These are phyloP conservation scores for Boletus semigastroideus DNA, from an alignment of 1,284 basidiomycete genomes.

Conservation along the genomic window DNA sequence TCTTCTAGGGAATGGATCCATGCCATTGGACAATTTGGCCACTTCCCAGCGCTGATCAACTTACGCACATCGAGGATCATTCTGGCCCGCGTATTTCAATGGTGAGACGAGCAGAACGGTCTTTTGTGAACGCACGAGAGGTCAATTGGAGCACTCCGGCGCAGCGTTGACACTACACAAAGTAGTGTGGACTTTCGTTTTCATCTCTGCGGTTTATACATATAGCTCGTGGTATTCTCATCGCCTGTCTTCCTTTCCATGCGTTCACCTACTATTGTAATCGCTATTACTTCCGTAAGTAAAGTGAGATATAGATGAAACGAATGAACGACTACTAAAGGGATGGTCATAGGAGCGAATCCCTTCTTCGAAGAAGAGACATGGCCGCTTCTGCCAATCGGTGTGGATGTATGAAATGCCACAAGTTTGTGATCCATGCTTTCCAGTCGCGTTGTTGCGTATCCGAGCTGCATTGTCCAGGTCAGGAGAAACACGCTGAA, in stretches of 20 bases:
- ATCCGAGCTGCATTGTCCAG: conserved; percentile 3
- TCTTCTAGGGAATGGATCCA: not conserved
- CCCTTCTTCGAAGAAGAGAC: conserved; percentile 14
- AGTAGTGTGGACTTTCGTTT: too few relatives aligned
- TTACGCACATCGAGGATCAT: not conserved
- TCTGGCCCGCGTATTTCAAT: not conserved
- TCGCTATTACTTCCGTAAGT: not conserved
- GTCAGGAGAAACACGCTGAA: conserved; percentile 1
- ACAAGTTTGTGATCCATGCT: conserved; percentile 19
- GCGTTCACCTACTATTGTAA: not conserved
- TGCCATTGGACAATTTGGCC: not conserved
- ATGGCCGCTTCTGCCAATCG: conserved; percentile 11
- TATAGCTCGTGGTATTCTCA: too few relatives aligned
- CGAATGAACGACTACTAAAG: not conserved
- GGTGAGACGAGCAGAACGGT: not conserved
- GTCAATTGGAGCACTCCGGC: not conserved
- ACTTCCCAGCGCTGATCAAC: too few relatives aligned
- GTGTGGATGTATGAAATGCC: conserved; percentile 13
- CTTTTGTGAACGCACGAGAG: not conserved
- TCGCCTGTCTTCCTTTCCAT: not conserved
- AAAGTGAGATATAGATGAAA: not conserved
- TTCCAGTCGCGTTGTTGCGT: conserved; percentile 2
- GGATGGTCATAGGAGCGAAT: conserved; percentile 11
- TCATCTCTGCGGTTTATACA: too few relatives aligned
- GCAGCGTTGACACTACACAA: not conserved